phyloP scores from a whole-genome alignment of 768 basidiomycete genomes.

The Boletus bicolor region DNA sequence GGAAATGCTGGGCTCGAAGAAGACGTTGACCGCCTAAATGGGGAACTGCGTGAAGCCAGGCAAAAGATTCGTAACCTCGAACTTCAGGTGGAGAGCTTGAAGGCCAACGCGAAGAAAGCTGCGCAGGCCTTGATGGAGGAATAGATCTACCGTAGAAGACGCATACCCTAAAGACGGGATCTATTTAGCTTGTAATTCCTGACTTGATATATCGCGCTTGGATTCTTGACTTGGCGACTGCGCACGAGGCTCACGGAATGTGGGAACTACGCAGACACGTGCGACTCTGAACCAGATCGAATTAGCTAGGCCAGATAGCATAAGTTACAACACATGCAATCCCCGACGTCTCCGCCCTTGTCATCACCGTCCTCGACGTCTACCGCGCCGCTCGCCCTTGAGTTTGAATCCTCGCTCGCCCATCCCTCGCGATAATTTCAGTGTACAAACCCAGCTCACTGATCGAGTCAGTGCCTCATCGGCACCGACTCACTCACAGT shows the following conservation, averaged over 20 bases:
- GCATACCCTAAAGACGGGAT: constrained; percentile 3
- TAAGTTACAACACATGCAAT: not conserved
- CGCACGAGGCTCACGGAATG: constrained; percentile 4
- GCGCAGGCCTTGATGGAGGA: constrained; percentile 54
- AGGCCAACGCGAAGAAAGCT: constrained; percentile 73
- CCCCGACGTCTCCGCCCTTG: not conserved
- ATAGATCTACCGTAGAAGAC: constrained; percentile 7
- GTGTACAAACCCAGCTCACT: not conserved
- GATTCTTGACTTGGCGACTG: not conserved
- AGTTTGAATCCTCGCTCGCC: not conserved
- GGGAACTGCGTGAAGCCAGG: constrained; percentile 74
- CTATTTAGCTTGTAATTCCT: not conserved
- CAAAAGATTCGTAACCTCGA: constrained; percentile 82
- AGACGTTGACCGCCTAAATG: constrained; percentile 61
- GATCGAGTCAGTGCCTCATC: constrained; percentile 10
- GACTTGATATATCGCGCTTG: not conserved
- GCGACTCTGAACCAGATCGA: not conserved
- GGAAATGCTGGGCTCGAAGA: constrained; percentile 33
- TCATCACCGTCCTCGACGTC: not conserved
- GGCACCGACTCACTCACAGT: constrained; percentile 14
- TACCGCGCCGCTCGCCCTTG: not conserved
- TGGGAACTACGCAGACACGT: constrained; percentile 5
- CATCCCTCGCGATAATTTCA: not conserved
- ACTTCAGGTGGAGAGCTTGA: constrained; percentile 72
- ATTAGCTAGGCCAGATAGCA: not conserved